Conservation (phyloP, 768 basidiomycete species). For the Thelephora aurantiotincta region DNA sequence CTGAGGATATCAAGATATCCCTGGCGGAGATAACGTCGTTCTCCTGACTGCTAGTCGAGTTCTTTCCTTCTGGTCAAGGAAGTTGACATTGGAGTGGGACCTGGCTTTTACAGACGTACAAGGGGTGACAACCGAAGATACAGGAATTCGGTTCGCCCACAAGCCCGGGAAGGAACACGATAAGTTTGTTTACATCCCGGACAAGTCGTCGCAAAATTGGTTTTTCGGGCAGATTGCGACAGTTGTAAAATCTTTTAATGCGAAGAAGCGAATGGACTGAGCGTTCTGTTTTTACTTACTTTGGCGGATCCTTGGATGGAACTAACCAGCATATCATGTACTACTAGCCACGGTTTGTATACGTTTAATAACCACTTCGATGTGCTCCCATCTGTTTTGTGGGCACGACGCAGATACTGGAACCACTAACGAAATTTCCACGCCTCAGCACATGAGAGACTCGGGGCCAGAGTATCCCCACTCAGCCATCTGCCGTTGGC, state of each 20-base stretch:
- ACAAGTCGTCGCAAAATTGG: conserved; percentile 64
- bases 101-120: conserved; percentile 76
- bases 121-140: conserved; percentile 81
- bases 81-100: conserved; percentile 83
- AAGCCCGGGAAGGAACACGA: conserved; percentile 64
- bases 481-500: too few relatives aligned
- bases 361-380: too few relatives aligned
- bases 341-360: too few relatives aligned
- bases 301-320: too few relatives aligned
- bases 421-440: too few relatives aligned
- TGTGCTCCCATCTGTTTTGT: too few relatives aligned
- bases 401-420: too few relatives aligned
- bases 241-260: conserved; percentile 68
- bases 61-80: conserved; percentile 75
- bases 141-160: conserved; percentile 78
- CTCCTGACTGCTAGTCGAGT: conserved; percentile 69
- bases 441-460: too few relatives aligned
- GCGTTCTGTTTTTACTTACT: too few relatives aligned
- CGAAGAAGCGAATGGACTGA: conserved; percentile 55
- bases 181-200: conserved; percentile 63
- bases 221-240: conserved; percentile 66
- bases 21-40: conserved; percentile 68
- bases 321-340: too few relatives aligned
- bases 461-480: too few relatives aligned
- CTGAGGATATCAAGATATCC: conserved; percentile 34